Percentiles rank a stretch among this genome's conserved stretches.
Evolutionary conservation across 192 early-diverging fungal genomes (phyloP).

Genomic region (Coemansia sp.): DNA sequence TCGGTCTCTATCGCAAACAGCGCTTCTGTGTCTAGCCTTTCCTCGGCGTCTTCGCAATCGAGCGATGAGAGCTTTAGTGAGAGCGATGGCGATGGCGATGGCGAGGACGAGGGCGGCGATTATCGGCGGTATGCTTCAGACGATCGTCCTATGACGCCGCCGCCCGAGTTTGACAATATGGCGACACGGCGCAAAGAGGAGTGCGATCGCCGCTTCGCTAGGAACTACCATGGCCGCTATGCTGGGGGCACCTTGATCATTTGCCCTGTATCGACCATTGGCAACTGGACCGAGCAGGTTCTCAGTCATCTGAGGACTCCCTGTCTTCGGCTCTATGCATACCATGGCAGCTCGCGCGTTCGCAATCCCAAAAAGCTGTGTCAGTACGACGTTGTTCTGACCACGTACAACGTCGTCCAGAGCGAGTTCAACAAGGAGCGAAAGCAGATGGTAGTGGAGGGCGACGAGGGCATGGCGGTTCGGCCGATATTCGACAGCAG

Average conservation of each 20-base stretch:
- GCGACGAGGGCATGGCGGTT: background rate
- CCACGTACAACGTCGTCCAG: conserved; percentile 66
- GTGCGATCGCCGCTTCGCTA: conserved; percentile 38
- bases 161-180: conserved; percentile 42
- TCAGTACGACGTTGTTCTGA: conserved; percentile 68
- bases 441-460: conserved; percentile 23
- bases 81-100: conserved; percentile 2
- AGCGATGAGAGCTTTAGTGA: background rate
- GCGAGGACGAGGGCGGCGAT: no score
- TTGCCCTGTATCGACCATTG: conserved; percentile 66
- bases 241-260: conserved; percentile 64
- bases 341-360: conserved; percentile 59
- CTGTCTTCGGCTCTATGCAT: conserved; percentile 54
- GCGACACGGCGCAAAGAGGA: conserved; percentile 31
- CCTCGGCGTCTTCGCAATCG: background rate
- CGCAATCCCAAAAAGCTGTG: conserved; percentile 52
- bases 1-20: background rate
- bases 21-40: background rate
- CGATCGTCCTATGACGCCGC: conserved; percentile 38
- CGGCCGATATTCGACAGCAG: conserved; percentile 22
- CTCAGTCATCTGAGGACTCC: conserved; percentile 43
- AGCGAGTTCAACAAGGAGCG: conserved; percentile 53
- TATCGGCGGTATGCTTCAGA: conserved; percentile 13
- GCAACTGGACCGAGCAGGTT: conserved; percentile 75
- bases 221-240: conserved; percentile 44